These are phyloP conservation scores for Helotiales sp. DNA, from an alignment of 2,329 filamentous ascomycete genomes.

Conservation along the genomic window DNA sequence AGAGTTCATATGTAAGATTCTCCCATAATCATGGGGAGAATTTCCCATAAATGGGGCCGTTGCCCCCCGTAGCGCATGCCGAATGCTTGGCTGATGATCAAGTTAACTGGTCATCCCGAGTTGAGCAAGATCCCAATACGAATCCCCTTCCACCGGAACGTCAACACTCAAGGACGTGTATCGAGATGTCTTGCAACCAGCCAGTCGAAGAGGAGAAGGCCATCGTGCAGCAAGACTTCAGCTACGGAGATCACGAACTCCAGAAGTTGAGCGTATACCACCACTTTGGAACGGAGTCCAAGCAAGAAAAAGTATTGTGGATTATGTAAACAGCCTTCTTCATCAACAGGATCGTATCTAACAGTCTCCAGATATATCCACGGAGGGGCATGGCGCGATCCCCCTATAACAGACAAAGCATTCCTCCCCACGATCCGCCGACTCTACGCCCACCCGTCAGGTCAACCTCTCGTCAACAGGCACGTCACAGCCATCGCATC, in stretches of 20 bases:
- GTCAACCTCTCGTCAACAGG: background rate
- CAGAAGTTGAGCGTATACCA: slow-evolving; percentile 17
- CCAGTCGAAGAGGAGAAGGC: background rate
- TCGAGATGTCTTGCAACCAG: background rate
- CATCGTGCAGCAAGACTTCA: slow-evolving; percentile 19
- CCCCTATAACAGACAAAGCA: slow-evolving; percentile 49
- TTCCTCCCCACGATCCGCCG: slow-evolving; percentile 17
- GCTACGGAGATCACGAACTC: slow-evolving; percentile 14
- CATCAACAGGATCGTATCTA: background rate
- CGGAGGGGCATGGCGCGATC: slow-evolving; percentile 67
- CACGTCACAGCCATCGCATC: slow-evolving; percentile 66
- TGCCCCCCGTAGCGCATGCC: too few relatives aligned
- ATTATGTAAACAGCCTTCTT: slow-evolving; percentile 3
- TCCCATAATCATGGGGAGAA: too few relatives aligned
- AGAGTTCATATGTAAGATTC: too few relatives aligned
- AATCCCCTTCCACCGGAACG: background rate
- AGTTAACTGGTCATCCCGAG: background rate
- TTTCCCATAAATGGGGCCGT: too few relatives aligned
- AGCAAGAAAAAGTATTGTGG: slow-evolving; percentile 1
- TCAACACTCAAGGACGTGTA: background rate
- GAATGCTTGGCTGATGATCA: background rate
- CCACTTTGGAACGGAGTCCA: slow-evolving; percentile 3
- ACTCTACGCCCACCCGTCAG: slow-evolving; percentile 42
- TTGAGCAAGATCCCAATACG: background rate
- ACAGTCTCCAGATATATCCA: slow-evolving; percentile 50